Base-by-base conservation (phyloP, 2,329 filamentous ascomycete species). In the Ophiostoma angusticollis region DNA sequence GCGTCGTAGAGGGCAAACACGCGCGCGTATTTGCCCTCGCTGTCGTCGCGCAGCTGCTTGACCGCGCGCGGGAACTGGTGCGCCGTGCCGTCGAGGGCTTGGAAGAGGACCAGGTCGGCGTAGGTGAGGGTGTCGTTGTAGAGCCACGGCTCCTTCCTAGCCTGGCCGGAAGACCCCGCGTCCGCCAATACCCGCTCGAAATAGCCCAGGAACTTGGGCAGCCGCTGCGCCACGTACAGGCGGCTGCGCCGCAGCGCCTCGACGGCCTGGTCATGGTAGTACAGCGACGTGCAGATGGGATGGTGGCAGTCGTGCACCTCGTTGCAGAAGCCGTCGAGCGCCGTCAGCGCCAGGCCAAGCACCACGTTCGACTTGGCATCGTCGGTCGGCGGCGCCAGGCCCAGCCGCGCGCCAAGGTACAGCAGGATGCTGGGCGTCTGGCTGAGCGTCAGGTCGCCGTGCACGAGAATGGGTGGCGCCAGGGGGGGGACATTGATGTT, bases 251-350 rank as follows among this genome's bases (percentile, higher is more conserved):
- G 65, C 51, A 75, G 59, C 13, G 75, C 65, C 54, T 84, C 82
- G 1, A 65, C 61, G 54, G 79, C 84, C 58, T 89, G 83, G 19
- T 86, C 79, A 51, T 85, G 80, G 50, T 86, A 89, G 54, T 78
- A 80, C 5, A 70, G 53, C 1, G 56, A 53, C 0, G 61, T 52
- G 2, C 72, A 66, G 37, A 84, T 61, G 1, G 83, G 83, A 51
- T 89, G 83, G 54, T 89, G 83, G 19, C 73, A 76, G 49, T 87
- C 80, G 53, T 87, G 83, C 1, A 74, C 56, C 59, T 87, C 83
- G 47, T 79, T 76, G 50, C 72, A 72, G 33, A 87, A 57, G 1
- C 71, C 71, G 50, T 89, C 83, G 14, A 87, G 58, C 1, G 80
- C 77, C 3, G 82, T 86, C 42, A 86, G 58, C 0, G 69, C 65